These are phyloP conservation scores for Aspergillus viridinutans DNA, from an alignment of 2,329 filamentous ascomycete genomes.

Conservation along the genomic window DNA sequence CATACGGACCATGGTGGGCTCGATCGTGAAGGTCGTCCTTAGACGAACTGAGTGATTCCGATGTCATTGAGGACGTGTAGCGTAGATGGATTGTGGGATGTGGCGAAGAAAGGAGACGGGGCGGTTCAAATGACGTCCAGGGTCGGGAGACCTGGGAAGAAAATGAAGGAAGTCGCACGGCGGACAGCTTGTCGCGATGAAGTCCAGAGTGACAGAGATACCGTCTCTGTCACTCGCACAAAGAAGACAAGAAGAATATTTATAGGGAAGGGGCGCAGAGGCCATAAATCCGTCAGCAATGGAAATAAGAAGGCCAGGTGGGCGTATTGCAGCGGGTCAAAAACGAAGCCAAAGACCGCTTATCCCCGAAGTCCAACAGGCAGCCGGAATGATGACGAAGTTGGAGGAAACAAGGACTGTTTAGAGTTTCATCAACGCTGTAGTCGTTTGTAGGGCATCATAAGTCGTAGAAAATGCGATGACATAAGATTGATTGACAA, in stretches of 20 bases:
- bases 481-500: not conserved
- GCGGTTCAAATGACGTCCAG: slow-evolving; percentile 19
- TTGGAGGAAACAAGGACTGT: slow-evolving; percentile 6
- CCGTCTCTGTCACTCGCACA: slow-evolving; percentile 20
- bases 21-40: slow-evolving; percentile 24
- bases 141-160: slow-evolving; percentile 22
- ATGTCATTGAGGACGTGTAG: slow-evolving; percentile 31
- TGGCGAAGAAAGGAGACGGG: slow-evolving; percentile 10
- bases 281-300: slow-evolving; percentile 7
- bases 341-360: slow-evolving; percentile 18
- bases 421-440: slow-evolving; percentile 1
- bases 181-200: slow-evolving; percentile 25
- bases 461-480: not conserved
- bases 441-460: not conserved
- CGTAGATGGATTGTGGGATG: slow-evolving; percentile 13
- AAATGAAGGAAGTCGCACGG: slow-evolving; percentile 17
- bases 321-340: not conserved
- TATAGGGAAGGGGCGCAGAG: slow-evolving; percentile 5
- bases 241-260: not conserved
- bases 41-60: slow-evolving; percentile 32
- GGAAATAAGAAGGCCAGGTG: slow-evolving; percentile 1
- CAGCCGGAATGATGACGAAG: slow-evolving; percentile 15
- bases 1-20: slow-evolving; percentile 13
- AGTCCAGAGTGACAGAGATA: slow-evolving; percentile 18
- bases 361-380: slow-evolving; percentile 16